Evolutionary conservation across 345 rosid species (phyloP).

Genomic region (Anacardium occidentale): DNA sequence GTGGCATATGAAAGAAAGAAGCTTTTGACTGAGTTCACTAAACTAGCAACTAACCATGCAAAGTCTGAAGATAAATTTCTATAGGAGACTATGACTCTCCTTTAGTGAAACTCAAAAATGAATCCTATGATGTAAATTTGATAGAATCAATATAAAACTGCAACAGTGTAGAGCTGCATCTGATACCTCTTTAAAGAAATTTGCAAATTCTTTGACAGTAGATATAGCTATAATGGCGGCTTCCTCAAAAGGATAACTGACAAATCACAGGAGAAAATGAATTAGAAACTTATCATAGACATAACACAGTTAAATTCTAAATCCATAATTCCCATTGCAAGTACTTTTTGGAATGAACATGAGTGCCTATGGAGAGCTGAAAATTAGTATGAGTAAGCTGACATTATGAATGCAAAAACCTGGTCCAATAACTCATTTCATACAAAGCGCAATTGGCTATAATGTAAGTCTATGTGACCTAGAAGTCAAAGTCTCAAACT

Average conservation of each 20-base stretch:
- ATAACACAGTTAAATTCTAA: background rate
- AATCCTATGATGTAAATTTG: background rate
- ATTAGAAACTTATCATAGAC: background rate
- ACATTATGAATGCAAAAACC: background rate
- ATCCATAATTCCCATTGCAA: background rate
- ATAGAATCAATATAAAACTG: background rate
- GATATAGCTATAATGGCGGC: slow-evolving; percentile 79
- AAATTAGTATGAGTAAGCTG: background rate
- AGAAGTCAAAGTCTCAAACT: background rate
- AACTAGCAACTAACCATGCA: background rate
- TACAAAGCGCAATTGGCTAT: background rate
- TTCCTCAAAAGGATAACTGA: slow-evolving; percentile 83
- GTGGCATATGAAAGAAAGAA: background rate
- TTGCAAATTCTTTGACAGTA: slow-evolving; percentile 57
- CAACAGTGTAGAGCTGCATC: background rate
- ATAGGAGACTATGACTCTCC: background rate
- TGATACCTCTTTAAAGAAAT: slow-evolving; percentile 76
- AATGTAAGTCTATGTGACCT: background rate
- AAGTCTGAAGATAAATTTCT: background rate
- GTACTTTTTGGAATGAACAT: background rate
- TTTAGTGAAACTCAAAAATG: background rate
- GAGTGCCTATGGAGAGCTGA: background rate
- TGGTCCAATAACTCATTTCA: slow-evolving; percentile 6
- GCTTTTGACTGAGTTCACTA: background rate
- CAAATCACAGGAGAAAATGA: background rate